These are phyloP conservation scores for Naganishia albida DNA, from an alignment of 1,284 basidiomycete species.

Conservation along the genomic window DNA sequence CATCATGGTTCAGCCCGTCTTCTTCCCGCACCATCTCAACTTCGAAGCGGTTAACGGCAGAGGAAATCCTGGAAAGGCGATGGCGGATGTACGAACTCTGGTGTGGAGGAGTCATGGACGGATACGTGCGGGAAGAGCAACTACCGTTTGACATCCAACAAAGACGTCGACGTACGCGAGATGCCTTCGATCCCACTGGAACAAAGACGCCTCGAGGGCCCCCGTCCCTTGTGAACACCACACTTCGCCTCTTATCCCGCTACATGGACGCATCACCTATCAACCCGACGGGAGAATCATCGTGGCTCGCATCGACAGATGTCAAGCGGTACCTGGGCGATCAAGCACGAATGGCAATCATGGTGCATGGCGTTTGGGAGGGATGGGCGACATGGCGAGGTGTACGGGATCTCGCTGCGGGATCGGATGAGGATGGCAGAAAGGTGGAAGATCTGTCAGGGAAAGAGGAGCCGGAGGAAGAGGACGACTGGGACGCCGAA, in stretches of 20 bases:
- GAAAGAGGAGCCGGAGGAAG: background rate
- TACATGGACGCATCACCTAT: conserved; percentile 7
- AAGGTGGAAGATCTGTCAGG: background rate
- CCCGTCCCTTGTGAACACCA: conserved; percentile 3
- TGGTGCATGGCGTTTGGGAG: conserved; percentile 22
- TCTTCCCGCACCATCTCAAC: background rate
- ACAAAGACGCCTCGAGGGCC: background rate
- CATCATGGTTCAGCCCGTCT: conserved; percentile 13
- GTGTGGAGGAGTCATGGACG: conserved; percentile 3
- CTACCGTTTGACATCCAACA: conserved; percentile 10
- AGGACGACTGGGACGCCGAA: background rate
- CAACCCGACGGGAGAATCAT: background rate
- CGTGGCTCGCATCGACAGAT: conserved; percentile 6
- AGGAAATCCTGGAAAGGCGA: background rate
- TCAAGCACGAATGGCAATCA: background rate
- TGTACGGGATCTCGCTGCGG: conserved; percentile 2
- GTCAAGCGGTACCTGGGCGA: conserved; percentile 3
- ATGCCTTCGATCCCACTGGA: background rate
- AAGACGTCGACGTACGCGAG: background rate
- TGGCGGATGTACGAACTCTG: conserved; percentile 21
- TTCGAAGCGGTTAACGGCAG: background rate
- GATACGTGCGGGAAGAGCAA: conserved; percentile 8
- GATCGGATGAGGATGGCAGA: background rate
- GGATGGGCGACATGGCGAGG: conserved; percentile 2
- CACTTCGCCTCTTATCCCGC: background rate